These are phyloP conservation scores for Xylaria bambusicola DNA, from an alignment of 495 filamentous ascomycete species.

Conservation along the genomic window DNA sequence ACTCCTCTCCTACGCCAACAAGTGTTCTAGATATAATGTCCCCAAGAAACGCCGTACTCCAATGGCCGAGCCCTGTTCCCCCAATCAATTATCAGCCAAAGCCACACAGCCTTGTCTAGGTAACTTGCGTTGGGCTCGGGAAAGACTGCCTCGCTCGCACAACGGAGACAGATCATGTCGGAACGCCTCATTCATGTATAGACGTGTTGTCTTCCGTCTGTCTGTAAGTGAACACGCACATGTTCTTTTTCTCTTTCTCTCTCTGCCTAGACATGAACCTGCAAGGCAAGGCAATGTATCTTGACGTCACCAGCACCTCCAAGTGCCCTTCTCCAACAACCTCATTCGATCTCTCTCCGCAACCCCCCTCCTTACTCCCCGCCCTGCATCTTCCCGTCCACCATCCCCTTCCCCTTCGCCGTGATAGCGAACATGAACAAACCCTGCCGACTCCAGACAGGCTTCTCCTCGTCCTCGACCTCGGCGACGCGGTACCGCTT, in stretches of 20 bases:
- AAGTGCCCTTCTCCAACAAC: background rate
- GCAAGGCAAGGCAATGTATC: background rate
- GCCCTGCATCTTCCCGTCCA: background rate
- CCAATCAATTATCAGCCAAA: background rate
- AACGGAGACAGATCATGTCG: slow-evolving; percentile 3
- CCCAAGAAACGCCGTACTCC: background rate
- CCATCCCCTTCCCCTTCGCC: background rate
- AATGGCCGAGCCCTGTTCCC: background rate
- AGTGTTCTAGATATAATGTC: too few relatives aligned
- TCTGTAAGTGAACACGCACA: too few relatives aligned
- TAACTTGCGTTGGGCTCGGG: background rate
- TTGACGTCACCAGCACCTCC: background rate
- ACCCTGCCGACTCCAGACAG: slow-evolving; percentile 60
- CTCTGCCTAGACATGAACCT: background rate
- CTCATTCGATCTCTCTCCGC: background rate
- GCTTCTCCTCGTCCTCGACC: slow-evolving; percentile 64
- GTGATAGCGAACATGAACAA: slow-evolving; percentile 64
- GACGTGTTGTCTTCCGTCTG: too few relatives aligned
- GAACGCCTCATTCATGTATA: background rate
- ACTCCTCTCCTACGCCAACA: too few relatives aligned
- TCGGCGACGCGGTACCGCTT: slow-evolving; percentile 66
- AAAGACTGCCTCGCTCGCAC: background rate
- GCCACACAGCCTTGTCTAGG: background rate
- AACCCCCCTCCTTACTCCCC: background rate
- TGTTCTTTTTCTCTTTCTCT: background rate